Conservation (phyloP, 2,329 filamentous ascomycete genomes). For the Aureobasidium mangrovei region DNA sequence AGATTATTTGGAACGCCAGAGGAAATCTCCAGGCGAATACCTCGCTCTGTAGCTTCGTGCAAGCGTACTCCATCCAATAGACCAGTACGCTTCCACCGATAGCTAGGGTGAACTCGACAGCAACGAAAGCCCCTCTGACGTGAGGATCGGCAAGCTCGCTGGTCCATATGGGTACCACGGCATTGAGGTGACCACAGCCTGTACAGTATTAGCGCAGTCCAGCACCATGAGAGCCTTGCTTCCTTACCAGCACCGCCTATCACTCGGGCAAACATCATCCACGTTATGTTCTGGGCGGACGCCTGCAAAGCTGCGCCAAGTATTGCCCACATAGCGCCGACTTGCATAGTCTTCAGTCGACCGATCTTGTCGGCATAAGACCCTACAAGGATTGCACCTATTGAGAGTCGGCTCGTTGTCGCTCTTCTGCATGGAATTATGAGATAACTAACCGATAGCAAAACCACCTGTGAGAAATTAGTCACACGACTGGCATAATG, state of each 20-base stretch:
- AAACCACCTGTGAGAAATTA: too few relatives aligned
- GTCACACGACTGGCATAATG: too few relatives aligned
- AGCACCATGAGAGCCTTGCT: too few relatives aligned
- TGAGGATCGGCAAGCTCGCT: slow-evolving; percentile 23
- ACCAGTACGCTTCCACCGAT: too few relatives aligned
- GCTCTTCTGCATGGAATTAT: too few relatives aligned
- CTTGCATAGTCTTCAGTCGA: slow-evolving; percentile 22
- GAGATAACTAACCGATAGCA: too few relatives aligned
- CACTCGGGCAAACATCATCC: not conserved
- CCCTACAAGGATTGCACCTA: slow-evolving; percentile 22
- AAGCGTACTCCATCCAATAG: too few relatives aligned
- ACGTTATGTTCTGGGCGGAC: slow-evolving; percentile 18
- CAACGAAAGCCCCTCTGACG: slow-evolving; percentile 22
- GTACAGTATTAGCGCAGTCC: too few relatives aligned
- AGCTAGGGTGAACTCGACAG: slow-evolving; percentile 21
- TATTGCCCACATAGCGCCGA: slow-evolving; percentile 23
- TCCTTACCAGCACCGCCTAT: not conserved
- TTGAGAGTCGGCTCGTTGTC: not conserved
- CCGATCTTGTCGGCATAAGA: slow-evolving; percentile 23
- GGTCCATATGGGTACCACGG: slow-evolving; percentile 21
- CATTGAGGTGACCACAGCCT: slow-evolving; percentile 24
- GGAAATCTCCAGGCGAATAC: too few relatives aligned
- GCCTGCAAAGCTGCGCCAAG: slow-evolving; percentile 20
- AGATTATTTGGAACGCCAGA: too few relatives aligned
- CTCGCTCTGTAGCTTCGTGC: too few relatives aligned